Evolutionary conservation across 768 basidiomycete species (phyloP).

Genomic region (Sarcodon aspratus): DNA sequence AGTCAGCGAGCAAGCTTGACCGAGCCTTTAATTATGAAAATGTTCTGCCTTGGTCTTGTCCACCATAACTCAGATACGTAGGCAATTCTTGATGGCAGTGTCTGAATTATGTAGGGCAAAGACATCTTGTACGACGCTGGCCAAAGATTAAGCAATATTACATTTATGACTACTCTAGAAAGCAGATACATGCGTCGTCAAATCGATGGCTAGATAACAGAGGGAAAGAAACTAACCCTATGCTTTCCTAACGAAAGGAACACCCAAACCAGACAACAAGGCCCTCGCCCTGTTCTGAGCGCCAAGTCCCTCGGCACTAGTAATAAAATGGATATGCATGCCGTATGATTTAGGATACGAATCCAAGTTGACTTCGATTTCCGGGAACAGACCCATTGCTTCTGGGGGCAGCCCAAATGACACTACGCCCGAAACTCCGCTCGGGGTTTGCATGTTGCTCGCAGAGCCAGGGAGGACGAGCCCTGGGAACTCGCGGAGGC

Average conservation of each 20-base stretch:
- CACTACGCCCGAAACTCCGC: slow-evolving; percentile 78
- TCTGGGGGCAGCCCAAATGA: slow-evolving; percentile 75
- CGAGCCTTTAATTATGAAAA: no score
- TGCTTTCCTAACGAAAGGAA: slow-evolving; percentile 61
- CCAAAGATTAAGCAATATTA: no score
- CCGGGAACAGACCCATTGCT: slow-evolving; percentile 88
- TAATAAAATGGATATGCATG: slow-evolving; percentile 91
- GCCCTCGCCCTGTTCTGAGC: slow-evolving; percentile 85
- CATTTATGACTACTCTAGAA: no score
- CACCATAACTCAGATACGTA: no score
- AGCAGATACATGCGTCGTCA: no score
- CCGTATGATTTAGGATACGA: slow-evolving; percentile 79
- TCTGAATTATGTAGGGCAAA: no score
- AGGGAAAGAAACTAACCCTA: background rate
- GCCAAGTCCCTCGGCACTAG: slow-evolving; percentile 77
- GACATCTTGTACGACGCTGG: no score
- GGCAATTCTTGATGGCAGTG: no score
- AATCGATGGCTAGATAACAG: no score
- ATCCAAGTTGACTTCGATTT: slow-evolving; percentile 91
- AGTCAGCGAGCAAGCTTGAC: no score
- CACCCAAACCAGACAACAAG: slow-evolving; percentile 82
- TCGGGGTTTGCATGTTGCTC: slow-evolving; percentile 58
- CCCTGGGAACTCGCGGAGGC: slow-evolving; percentile 84
- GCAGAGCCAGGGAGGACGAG: slow-evolving; percentile 68
- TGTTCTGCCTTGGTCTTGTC: no score